phyloP scores from a whole-genome alignment of 768 basidiomycete species.

The Mycena indigotica region DNA sequence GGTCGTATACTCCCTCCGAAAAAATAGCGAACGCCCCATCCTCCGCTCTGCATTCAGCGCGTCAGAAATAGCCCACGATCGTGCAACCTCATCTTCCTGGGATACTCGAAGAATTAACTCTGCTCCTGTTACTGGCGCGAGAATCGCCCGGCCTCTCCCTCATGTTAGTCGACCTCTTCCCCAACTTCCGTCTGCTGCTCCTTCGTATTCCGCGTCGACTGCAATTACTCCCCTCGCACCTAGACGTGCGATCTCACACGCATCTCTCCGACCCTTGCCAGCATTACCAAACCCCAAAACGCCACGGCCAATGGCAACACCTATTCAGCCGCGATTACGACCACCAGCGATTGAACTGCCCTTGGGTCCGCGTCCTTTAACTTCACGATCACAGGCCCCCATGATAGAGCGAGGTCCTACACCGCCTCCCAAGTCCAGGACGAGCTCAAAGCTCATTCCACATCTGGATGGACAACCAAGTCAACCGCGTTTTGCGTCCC shows the following conservation, averaged over 20 bases:
- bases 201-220: not conserved
- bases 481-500: conserved; percentile 10
- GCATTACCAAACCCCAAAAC: conserved; percentile 7
- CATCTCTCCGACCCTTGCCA: conserved; percentile 16
- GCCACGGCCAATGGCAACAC: not conserved
- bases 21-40: no score
- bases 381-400: no score
- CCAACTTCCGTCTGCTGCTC: not conserved
- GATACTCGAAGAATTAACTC: conserved; percentile 3
- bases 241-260: conserved; percentile 4
- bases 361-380: no score
- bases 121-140: not conserved
- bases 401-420: no score
- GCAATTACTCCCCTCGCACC: conserved; percentile 6
- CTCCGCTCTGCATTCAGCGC: no score
- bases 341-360: no score
- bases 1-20: no score
- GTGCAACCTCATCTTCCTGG: conserved; percentile 3
- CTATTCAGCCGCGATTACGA: no score
- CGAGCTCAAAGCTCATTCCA: not conserved
- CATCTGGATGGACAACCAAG: not conserved
- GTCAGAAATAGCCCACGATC: not conserved
- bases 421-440: not conserved
- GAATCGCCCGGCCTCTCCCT: conserved; percentile 7
- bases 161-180: not conserved